A percentile compares a stretch with the other conserved stretches of the same genome.
These are phyloP conservation scores for Nakataea oryzae DNA, from an alignment of 2,329 filamentous ascomycete species.

Conservation along the genomic window DNA sequence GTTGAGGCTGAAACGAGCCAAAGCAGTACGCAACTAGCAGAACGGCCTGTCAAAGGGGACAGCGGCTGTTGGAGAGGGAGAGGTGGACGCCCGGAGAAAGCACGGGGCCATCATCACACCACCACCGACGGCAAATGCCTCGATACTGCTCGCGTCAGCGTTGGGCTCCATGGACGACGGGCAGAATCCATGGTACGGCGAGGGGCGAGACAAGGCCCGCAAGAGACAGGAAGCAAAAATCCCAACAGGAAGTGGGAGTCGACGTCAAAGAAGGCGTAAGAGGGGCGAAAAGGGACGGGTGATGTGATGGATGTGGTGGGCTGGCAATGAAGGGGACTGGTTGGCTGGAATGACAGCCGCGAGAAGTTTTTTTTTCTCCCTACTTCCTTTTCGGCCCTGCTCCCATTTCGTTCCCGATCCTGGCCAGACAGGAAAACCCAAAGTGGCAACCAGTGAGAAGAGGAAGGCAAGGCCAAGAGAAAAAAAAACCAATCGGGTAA, in stretches of 20 bases:
- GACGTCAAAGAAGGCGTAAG: not conserved
- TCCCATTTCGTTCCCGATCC: too few relatives aligned
- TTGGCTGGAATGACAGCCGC: not conserved
- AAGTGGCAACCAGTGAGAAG: not conserved
- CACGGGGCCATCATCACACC: not conserved
- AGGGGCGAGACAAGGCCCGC: not conserved
- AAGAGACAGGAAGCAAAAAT: not conserved
- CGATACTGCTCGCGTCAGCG: not conserved
- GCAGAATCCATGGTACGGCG: not conserved
- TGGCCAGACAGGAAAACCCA: too few relatives aligned
- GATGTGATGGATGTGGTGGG: too few relatives aligned
- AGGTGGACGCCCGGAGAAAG: too few relatives aligned
- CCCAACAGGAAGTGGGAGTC: not conserved
- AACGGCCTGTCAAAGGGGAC: not conserved
- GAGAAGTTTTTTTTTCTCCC: not conserved
- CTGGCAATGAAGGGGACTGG: not conserved
- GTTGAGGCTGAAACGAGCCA: not conserved
- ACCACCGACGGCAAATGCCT: too few relatives aligned
- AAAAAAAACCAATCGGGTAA: constrained; percentile 7
- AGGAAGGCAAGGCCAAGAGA: constrained; percentile 6
- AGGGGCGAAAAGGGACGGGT: not conserved
- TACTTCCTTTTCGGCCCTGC: not conserved
- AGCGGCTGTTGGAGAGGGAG: not conserved
- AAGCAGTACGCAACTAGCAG: not conserved
- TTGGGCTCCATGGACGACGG: not conserved